Conservation (phyloP, 202 grass and related monocot species). For the Zoysia matrella region DNA sequence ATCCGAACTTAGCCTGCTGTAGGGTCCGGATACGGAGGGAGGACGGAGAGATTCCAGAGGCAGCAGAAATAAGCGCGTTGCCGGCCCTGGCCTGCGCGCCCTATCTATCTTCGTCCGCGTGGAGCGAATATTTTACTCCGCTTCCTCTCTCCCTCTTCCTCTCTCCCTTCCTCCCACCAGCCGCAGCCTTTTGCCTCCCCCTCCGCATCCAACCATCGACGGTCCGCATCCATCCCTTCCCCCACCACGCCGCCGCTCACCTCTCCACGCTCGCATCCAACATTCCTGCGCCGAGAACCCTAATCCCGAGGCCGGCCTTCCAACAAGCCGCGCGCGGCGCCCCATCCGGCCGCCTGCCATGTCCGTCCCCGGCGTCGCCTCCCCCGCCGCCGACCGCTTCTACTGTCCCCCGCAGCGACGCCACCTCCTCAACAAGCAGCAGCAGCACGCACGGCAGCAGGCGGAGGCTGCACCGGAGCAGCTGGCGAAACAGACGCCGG, state of each 20-base stretch:
- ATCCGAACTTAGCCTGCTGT: no score
- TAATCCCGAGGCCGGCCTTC: neutral
- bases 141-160: neutral
- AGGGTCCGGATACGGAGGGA: no score
- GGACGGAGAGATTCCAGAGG: no score
- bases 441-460: neutral
- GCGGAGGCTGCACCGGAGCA: neutral
- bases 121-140: neutral
- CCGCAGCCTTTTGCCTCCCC: neutral
- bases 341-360: conserved; percentile 20
- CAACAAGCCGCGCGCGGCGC: neutral
- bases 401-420: conserved; percentile 73
- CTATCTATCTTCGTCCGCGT: neutral
- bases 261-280: conserved; percentile 22
- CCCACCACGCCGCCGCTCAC: conserved; percentile 1
- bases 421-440: conserved; percentile 43
- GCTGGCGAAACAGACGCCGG: conserved; percentile 21
- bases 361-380: conserved; percentile 59
- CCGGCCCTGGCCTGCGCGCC: neutral
- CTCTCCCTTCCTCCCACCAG: neutral
- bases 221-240: no score
- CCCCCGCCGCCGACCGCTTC: conserved; percentile 53
- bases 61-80: no score
- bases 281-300: neutral
- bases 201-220: neutral